Evolutionary conservation across 2,329 filamentous ascomycete species (phyloP).

Genomic region (Aspergillus sp.): DNA sequence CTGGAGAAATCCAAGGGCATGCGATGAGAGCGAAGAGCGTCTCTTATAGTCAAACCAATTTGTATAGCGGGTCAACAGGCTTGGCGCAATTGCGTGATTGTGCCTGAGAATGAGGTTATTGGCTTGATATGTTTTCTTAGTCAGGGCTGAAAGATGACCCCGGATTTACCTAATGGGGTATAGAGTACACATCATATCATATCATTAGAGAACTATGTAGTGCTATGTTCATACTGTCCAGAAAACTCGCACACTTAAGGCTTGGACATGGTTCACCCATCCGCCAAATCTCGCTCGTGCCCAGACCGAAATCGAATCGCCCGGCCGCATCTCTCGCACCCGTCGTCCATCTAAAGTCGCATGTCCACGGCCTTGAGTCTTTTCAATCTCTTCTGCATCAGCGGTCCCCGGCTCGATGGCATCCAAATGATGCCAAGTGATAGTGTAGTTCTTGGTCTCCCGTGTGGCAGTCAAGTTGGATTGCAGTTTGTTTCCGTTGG

Average conservation of each 20-base stretch:
- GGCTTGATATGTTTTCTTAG: neutral
- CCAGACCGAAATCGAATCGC: conserved; percentile 34
- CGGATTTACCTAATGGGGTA: neutral
- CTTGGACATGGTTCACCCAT: conserved; percentile 30
- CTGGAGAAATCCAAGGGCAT: neutral
- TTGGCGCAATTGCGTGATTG: conserved; percentile 29
- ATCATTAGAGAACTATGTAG: neutral
- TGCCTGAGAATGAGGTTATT: conserved; percentile 3
- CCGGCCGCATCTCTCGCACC: conserved; percentile 28
- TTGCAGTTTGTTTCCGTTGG: conserved; percentile 24
- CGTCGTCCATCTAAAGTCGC: conserved; percentile 29
- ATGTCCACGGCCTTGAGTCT: conserved; percentile 25
- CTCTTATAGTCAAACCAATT: conserved; percentile 21
- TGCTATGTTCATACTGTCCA: conserved; percentile 20
- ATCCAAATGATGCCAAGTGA: conserved; percentile 33
- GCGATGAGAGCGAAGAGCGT: conserved; percentile 12
- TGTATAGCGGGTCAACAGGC: conserved; percentile 13
- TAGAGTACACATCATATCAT: too few species aligned
- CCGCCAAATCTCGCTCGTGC: conserved; percentile 30
- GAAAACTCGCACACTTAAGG: conserved; percentile 26
- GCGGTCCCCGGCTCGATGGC: conserved; percentile 21
- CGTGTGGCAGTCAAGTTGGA: conserved; percentile 19
- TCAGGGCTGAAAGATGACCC: neutral
- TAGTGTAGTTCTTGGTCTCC: conserved; percentile 16
- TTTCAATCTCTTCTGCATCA: conserved; percentile 26